Base-by-base conservation (phyloP, 2,329 filamentous ascomycete genomes). In the Trichoderma arundinaceum region DNA sequence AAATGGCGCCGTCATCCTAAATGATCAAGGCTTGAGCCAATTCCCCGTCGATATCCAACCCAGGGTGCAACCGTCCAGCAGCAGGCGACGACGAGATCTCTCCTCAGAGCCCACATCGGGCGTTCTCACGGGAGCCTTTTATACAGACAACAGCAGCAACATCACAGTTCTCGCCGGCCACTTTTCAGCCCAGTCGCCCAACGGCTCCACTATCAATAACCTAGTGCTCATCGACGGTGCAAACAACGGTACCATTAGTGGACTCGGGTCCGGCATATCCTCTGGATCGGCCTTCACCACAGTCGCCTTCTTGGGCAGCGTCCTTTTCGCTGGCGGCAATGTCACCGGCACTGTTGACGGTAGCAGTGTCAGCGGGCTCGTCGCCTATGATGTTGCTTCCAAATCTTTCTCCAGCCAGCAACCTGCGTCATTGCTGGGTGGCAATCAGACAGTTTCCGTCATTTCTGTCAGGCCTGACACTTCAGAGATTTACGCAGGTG, bases 151-250 rank as follows among this genome's bases (percentile, higher is more conserved):
- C 68, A 82, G 81, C 66, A 85, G 87, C 69, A 97, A 97, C 76
- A 83, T 96, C 65, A 98, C 95, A 0, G 86, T 98, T 44, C 83
- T 98, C 33, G 95, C 89, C 56, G 95, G 95, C 1, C 92, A 93
- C 72, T 99, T 99, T 75, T 86, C 86, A 7, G 89, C 92, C 1
- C 86, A 82, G 35, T 86, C 59, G 9, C 33, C 86, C 13, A 86
- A 94, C 70, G 91, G 89, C 22, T 88, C 89, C 3, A 83, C 84
- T 5, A 83, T 97, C 67, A 83, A 92, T 70, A 98, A 97, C 72
- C 81, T 99, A 15, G 82, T 90, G 43, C 86, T 99, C 69, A 87
- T 98, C 68, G 91, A 97, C 75, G 89, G 90, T 49, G 86, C 87
- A n/a, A 82, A 91, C 67, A 82, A 82, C 67, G 82, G 82, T 70